Evolutionary conservation across 352 stramenopile species (phyloP).

Genomic region (Pythium grandisporangium): DNA sequence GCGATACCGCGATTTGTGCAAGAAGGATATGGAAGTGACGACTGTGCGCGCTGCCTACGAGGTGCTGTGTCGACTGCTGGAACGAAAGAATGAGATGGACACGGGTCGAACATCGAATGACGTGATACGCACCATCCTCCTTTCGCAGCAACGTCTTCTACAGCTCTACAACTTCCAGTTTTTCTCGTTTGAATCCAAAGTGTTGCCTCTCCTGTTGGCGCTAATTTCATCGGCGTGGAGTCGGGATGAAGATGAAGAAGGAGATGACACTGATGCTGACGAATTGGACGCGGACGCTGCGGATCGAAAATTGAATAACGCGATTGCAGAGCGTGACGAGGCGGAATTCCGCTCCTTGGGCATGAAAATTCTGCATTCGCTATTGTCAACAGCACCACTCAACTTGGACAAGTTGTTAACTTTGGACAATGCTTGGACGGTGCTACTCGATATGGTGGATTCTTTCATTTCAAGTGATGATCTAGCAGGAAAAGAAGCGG

Average conservation of each 20-base stretch:
- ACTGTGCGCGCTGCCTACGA: conserved; percentile 57
- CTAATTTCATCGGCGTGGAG: no score
- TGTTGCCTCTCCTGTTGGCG: conserved; percentile 40
- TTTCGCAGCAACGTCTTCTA: conserved; percentile 50
- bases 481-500: conserved; percentile 5
- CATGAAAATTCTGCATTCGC: conserved; percentile 10
- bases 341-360: no score
- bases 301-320: no score
- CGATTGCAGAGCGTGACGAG: no score
- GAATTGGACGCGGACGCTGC: no score
- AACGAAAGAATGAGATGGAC: conserved; percentile 38
- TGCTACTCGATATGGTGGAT: conserved; percentile 12
- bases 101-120: conserved; percentile 52
- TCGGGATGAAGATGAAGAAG: no score
- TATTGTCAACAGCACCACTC: conserved; percentile 9
- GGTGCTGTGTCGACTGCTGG: conserved; percentile 32
- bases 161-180: conserved; percentile 74
- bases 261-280: no score
- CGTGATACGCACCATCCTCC: conserved; percentile 62
- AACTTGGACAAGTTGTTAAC: conserved; percentile 12
- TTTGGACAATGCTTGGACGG: conserved; percentile 7
- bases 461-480: neutral
- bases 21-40: conserved; percentile 25
- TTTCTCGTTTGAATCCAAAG: conserved; percentile 65
- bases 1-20: conserved; percentile 58